Conservation (phyloP, 768 basidiomycete species). For the Rhodotorula sphaerocarpa region DNA sequence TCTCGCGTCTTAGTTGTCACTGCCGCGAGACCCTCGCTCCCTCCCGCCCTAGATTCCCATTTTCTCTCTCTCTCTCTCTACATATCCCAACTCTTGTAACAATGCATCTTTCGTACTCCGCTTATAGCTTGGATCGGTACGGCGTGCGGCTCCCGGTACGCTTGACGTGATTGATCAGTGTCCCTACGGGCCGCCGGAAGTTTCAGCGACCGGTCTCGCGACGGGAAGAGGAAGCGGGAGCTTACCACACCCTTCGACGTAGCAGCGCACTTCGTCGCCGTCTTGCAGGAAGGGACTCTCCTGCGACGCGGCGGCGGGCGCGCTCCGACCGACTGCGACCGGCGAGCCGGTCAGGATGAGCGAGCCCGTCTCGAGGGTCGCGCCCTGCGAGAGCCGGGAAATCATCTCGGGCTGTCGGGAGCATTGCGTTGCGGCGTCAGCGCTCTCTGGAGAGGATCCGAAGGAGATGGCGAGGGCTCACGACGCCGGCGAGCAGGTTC, state of each 20-base stretch:
- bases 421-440: conserved; percentile 35
- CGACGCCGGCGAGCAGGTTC: conserved; percentile 12
- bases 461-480: conserved; percentile 16
- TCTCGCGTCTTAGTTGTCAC: background rate
- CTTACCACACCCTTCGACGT: conserved; percentile 28
- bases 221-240: too few relatives aligned
- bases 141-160: too few relatives aligned
- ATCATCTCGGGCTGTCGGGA: conserved; percentile 36
- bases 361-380: conserved; percentile 42
- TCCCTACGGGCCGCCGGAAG: conserved; percentile 7
- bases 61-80: too few relatives aligned
- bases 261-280: conserved; percentile 16
- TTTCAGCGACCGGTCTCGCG: too few relatives aligned
- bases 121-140: too few relatives aligned
- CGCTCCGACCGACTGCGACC: conserved; percentile 22
- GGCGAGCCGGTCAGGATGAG: conserved; percentile 43
- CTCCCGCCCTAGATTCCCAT: too few relatives aligned
- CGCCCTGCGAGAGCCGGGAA: conserved; percentile 41
- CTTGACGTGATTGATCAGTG: conserved; percentile 19
- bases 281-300: conserved; percentile 22
- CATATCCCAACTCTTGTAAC: too few relatives aligned
- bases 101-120: too few relatives aligned
- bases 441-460: too few relatives aligned
- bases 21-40: too few relatives aligned
- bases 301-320: background rate